These are phyloP conservation scores for Boletellus sp. DNA, from an alignment of 768 basidiomycete genomes.

Conservation along the genomic window DNA sequence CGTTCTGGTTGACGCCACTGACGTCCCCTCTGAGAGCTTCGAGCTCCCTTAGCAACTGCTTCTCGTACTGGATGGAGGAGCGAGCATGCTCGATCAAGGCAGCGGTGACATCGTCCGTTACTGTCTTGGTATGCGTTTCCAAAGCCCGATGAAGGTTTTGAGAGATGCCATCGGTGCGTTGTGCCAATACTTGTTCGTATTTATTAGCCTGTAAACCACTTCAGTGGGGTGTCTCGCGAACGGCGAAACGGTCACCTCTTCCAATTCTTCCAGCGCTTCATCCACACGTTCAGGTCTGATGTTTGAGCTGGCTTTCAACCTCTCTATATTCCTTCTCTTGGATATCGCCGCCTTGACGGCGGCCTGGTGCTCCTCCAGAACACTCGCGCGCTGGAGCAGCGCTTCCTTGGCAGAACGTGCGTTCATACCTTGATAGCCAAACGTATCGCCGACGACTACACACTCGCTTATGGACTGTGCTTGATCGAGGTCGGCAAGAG, in stretches of 20 bases:
- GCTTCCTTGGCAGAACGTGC: conserved; percentile 97
- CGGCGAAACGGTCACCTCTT: conserved; percentile 58
- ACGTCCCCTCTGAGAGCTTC: conserved; percentile 82
- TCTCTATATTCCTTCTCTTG: conserved; percentile 88
- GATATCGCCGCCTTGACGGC: conserved; percentile 93
- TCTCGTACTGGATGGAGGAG: conserved; percentile 87
- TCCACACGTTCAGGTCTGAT: conserved; percentile 85
- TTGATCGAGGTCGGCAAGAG: conserved; percentile 81
- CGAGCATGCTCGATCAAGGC: conserved; percentile 92
- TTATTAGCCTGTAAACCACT: conserved; percentile 66
- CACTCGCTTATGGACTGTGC: conserved; percentile 93
- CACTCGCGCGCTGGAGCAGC: conserved; percentile 80
- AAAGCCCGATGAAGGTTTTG: conserved; percentile 88
- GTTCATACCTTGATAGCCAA: conserved; percentile 96
- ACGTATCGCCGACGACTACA: conserved; percentile 90
- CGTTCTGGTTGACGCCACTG: conserved; percentile 60
- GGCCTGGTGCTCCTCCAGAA: conserved; percentile 90
- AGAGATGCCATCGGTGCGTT: conserved; percentile 89
- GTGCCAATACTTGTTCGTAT: conserved; percentile 80
- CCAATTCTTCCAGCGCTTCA: conserved; percentile 88
- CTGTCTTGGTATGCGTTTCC: conserved; percentile 76
- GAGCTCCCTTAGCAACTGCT: conserved; percentile 81
- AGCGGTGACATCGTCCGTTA: conserved; percentile 87
- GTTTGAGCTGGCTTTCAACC: conserved; percentile 79
- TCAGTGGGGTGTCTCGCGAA: conserved; percentile 5